Evolutionary conservation across 164 flowering plant species (phyloP).

Genomic region (Tinospora cordifolia): DNA sequence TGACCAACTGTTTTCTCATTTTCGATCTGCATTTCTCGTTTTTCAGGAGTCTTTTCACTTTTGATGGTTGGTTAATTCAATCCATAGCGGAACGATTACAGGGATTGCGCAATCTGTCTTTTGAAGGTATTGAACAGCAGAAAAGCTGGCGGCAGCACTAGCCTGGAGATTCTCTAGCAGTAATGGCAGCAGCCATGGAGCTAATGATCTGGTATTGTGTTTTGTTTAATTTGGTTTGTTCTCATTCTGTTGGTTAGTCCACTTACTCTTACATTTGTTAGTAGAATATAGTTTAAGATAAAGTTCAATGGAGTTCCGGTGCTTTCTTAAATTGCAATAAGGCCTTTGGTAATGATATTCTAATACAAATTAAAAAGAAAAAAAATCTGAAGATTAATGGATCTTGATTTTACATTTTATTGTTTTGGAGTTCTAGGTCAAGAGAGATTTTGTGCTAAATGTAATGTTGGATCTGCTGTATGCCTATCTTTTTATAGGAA

Average conservation of each 20-base stretch:
- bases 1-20: not conserved
- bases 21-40: conserved; percentile 4
- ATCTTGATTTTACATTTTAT: not conserved
- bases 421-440: not conserved
- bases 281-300: not conserved
- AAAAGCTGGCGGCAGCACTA: conserved; percentile 56
- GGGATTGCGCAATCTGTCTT: conserved; percentile 12
- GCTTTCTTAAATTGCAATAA: not conserved
- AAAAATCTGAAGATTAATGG: not conserved
- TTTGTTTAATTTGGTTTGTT: not conserved
- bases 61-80: conserved; percentile 8
- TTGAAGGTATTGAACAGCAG: conserved; percentile 22
- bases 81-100: conserved; percentile 12
- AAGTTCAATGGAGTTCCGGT: not conserved
- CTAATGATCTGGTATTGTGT: conserved; percentile 45
- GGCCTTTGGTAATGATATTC: not conserved
- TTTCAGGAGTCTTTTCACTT: conserved; percentile 31
- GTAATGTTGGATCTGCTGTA: not conserved
- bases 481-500: not conserved
- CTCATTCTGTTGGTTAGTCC: not conserved
- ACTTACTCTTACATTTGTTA: not conserved
- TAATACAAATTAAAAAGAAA: not conserved
- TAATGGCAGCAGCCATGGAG: conserved; percentile 43
- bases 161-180: conserved; percentile 52
- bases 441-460: not conserved